Conservation (phyloP, 345 rosid species). For the Capsella bursapastoris region DNA sequence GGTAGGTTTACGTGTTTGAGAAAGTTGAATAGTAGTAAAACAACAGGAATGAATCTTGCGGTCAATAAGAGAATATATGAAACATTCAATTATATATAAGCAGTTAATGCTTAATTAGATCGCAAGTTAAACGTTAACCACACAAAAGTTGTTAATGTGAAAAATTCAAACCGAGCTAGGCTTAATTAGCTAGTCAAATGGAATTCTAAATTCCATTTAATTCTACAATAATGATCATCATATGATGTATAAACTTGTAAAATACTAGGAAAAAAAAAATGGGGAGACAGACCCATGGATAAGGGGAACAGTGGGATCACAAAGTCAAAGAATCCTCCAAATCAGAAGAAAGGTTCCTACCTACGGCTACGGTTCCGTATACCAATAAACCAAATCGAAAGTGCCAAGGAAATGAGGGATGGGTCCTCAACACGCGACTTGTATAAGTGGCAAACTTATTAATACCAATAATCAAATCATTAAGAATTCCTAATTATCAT, state of each 20-base stretch:
- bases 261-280: background rate
- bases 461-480: background rate
- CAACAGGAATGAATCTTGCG: background rate
- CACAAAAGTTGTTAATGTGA: background rate
- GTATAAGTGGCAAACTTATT: conserved; percentile 14
- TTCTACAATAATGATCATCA: background rate
- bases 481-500: conserved; percentile 1
- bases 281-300: conserved; percentile 23
- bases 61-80: background rate
- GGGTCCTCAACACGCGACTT: conserved; percentile 42
- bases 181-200: background rate
- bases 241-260: background rate
- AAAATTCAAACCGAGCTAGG: conserved; percentile 8
- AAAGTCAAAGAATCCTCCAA: conserved; percentile 39
- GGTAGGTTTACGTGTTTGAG: background rate
- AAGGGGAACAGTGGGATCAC: conserved; percentile 31
- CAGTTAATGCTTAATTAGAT: background rate
- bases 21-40: background rate
- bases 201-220: background rate
- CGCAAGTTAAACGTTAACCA: background rate
- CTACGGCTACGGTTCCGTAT: conserved; percentile 26
- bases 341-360: conserved; percentile 29
- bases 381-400: conserved; percentile 33
- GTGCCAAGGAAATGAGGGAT: conserved; percentile 37
- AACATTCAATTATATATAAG: background rate